Base-by-base conservation (phyloP, 1,284 basidiomycete genomes). In the Chalciporus sp. region DNA sequence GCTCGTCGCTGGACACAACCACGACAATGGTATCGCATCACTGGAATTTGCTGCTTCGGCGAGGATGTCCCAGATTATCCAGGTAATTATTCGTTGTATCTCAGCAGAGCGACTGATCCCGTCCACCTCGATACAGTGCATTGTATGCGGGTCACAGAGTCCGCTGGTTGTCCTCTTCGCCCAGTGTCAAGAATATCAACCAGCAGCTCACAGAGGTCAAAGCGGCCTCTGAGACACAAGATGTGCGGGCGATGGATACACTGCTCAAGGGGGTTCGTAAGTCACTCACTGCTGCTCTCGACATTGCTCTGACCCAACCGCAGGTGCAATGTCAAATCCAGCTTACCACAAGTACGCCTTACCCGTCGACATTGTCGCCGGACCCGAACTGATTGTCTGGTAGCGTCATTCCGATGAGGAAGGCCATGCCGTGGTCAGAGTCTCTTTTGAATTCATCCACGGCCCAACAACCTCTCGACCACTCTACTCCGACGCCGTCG, bases 161-260 rank as follows among this genome's bases (percentile, higher is more conserved):
- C 14, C 56, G 61, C 16, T 43, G 20, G 20, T 17, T 46, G 19
- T 58, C 59, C 3, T 53, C 50, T 49, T 58, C 47, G n/a, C 26
- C 44, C 7, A 35, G 11, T 4, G 20, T 42, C 20, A 17, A 49
- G 14, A 51, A 52, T 27, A n/a, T 33, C 47, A 23, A 31, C 19
- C 17, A 39, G n/a, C 47, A 27, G 6, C 17, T 28, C 8, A 42
- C 54, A 27, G 47, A 61, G 47, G 52, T 52, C 60, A 58, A 63
- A 39, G 73, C 75, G 14, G 70, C 65, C 19, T 71, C 79, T 37
- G 86, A 86, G 67, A 82, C 78, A 3, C 75, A 84, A 52, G 82
- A 85, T 69, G 76, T 88, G 16, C 76, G 72, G 11, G 72, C 75
- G 4, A 82, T 88, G 75, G 84, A 86, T 64, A 69, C 64, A n/a